Conservation (phyloP, 2,329 filamentous ascomycete genomes). For the Epichloe gansuensis region DNA sequence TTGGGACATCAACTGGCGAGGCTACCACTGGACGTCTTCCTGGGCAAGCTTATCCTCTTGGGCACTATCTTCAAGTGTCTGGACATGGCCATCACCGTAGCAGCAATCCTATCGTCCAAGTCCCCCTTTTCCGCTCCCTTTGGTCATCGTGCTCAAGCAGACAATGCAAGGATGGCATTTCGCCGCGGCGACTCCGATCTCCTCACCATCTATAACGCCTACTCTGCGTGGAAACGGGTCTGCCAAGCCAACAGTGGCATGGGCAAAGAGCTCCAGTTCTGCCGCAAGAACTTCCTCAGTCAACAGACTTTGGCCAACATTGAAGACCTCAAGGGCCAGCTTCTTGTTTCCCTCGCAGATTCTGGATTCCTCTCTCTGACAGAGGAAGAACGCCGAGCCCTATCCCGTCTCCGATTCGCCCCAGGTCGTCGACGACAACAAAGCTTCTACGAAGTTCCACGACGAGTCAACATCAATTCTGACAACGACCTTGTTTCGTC, state of each 20-base stretch:
- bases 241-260: conserved; percentile 51
- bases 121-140: conserved; percentile 85
- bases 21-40: conserved; percentile 81
- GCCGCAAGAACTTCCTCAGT: conserved; percentile 85
- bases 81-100: conserved; percentile 82
- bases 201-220: conserved; percentile 87
- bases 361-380: conserved; percentile 70
- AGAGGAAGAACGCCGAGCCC: conserved; percentile 53
- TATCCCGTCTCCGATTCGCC: conserved; percentile 57
- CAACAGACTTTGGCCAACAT: conserved; percentile 83
- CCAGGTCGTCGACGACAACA: conserved; percentile 43
- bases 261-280: conserved; percentile 75
- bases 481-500: conserved; percentile 67
- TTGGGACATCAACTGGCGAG: conserved; percentile 78
- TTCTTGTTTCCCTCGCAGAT: conserved; percentile 73
- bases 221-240: conserved; percentile 73
- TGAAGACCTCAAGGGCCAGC: conserved; percentile 87
- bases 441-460: conserved; percentile 71
- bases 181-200: conserved; percentile 82
- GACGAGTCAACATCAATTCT: conserved; percentile 61
- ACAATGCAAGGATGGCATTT: conserved; percentile 66
- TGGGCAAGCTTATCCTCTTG: conserved; percentile 84
- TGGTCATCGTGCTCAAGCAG: conserved; percentile 68
- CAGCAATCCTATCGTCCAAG: conserved; percentile 87
- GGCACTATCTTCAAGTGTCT: conserved; percentile 81